Base-by-base conservation (phyloP, 306 rosid species). In the Medicago truncatula region DNA sequence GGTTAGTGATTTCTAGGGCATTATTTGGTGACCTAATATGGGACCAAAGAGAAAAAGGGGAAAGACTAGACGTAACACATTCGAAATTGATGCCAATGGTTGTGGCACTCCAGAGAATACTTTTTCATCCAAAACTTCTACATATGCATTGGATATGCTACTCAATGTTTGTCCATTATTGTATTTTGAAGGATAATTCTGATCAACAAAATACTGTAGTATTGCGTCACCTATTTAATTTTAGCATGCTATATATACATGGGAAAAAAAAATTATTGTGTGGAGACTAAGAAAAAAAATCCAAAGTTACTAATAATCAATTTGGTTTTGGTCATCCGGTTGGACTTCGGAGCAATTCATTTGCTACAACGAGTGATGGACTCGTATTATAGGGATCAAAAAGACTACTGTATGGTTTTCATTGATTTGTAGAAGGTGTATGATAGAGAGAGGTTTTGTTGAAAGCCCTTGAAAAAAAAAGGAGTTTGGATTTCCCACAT, bases 151-250 rank as follows among this genome's bases (percentile, higher is more conserved):
- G 36, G 36, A 31, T 31, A 31, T 31, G 36, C 36, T 25, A 25
- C 28, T 31, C 36, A 31, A 31, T 31, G 36, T 4, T 31, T 25
- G 57, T 47, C 17, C 72, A 54, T 69, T 40, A 43, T 46, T 67
- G 77, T 71, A 60, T 58, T 72, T 14, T 49, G 10, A 66, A 49
- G 73, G 9, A 44, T 57, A 44, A 61, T 67, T 23, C 25, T 15
- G 28, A 65, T 79, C 62, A 79, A 34, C 64, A 50, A 46, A 67
- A 73, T 49, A n/a, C 31, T 43, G 54, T 52, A 52, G 58, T 68
- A 16, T 61, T 31, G 63, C 46, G 34, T 47, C 60, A 6, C 56
- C 9, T 25, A 52, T 67, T 57, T 57, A 57, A 21, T 21, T 21
- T 57, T 57, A 54, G 10, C 23, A 53, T 16, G 8, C 10, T 7